Evolutionary conservation across 805 yeast species (phyloP), one percentile per base, ranked within the genome.

Genomic region (Sugiyamaella boreocaroliniensis): DNA sequence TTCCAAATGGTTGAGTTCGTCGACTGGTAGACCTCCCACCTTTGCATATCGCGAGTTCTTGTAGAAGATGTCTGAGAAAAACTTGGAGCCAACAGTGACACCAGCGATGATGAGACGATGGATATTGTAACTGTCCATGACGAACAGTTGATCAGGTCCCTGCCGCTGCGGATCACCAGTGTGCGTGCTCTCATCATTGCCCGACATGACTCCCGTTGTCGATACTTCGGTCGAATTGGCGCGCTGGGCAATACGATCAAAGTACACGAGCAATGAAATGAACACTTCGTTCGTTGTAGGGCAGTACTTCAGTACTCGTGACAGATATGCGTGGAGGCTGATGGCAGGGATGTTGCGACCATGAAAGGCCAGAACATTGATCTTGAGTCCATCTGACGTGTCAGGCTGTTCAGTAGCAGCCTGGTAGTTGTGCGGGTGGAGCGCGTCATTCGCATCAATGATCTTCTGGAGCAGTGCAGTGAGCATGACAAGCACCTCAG

Each of bases 281-380:
- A 90, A 93, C 34, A 93, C 98, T 67, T 93, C 98, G 69, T 92
- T 92, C 2, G 99, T 90, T n/a, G 93, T 93, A 0, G 99, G 98
- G 68, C 99, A 93, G 71, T 93, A 93, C 69, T 92, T 92, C 66
- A 92, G 79, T 29, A 93, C 92, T 64, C 99, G 81, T 43, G 88
- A 79, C 55, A 93, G 76, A 66, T 93, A 93, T 18, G 95, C 93
- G 62, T 89, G 89, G 47, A 93, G 76, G 11, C 90, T 81, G 50
- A 93, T 93, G n/a, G 95, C 96, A 1, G 99, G 99, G 9, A 93
- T 84, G 65, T 92, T 95, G 54, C 95, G 83, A 15, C 99, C 99
- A 68, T 89, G 96, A 68, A 93, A 93, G 45, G 96, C 93, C 53
- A 92, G 72, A 3, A 92, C 87, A 20, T 64, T 62, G 42, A 62